phyloP scores from a whole-genome alignment of 352 stramenopile species.

The Albugo candida region DNA sequence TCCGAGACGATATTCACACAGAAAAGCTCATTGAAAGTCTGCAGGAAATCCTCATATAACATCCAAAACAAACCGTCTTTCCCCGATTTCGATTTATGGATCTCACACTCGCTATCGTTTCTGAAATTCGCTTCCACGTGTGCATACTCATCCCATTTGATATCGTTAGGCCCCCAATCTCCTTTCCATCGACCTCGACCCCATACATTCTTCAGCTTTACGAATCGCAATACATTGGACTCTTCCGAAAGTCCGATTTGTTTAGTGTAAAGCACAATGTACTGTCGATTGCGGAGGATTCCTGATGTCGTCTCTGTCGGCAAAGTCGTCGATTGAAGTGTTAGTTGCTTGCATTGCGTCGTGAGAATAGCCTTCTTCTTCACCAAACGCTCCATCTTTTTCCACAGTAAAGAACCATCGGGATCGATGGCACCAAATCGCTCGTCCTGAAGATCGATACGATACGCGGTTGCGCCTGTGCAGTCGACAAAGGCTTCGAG shows the following conservation, averaged over 20 bases:
- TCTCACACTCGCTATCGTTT: constrained; percentile 31
- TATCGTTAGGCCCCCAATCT: constrained; percentile 68
- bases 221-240: constrained; percentile 26
- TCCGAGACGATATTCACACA: constrained; percentile 22
- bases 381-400: constrained; percentile 36
- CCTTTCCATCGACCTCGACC: constrained; percentile 56
- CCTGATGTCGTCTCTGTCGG: constrained; percentile 31
- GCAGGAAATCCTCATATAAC: constrained; percentile 51
- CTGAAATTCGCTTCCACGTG: constrained; percentile 48
- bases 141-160: constrained; percentile 66
- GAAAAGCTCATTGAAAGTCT: constrained; percentile 52
- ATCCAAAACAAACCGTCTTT: constrained; percentile 72
- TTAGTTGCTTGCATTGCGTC: constrained; percentile 42
- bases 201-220: constrained; percentile 73
- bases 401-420: constrained; percentile 26
- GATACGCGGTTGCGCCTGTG: constrained; percentile 64
- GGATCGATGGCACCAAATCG: constrained; percentile 12
- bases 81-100: constrained; percentile 27
- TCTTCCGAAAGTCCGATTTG: constrained; percentile 16
- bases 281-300: constrained; percentile 61
- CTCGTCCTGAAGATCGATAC: constrained; percentile 43
- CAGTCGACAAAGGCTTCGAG: constrained; percentile 77
- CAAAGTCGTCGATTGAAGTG: constrained; percentile 19
- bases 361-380: constrained; percentile 40
- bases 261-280: constrained; percentile 47